Evolutionary conservation across 257 asterid species (phyloP).

Genomic region (Oldenlandia corymbosa): DNA sequence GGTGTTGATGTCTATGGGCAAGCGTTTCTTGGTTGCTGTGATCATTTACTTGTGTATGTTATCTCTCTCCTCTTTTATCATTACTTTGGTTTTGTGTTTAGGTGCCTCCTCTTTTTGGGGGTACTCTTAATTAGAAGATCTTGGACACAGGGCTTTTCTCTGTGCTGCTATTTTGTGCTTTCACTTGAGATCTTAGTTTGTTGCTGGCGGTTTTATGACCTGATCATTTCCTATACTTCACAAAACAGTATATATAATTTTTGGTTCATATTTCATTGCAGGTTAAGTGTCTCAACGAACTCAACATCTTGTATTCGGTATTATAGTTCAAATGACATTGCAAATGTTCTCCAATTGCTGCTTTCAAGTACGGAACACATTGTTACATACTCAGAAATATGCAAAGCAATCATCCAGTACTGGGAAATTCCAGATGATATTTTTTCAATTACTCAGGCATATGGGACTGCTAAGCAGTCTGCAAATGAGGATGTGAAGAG

Average conservation of each 20-base stretch:
- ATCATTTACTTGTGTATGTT: conserved; percentile 82
- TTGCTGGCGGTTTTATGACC: neutral
- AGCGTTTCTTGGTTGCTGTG: conserved; percentile 61
- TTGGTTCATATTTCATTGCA: conserved; percentile 28
- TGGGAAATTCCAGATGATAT: conserved; percentile 47
- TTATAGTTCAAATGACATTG: conserved; percentile 52
- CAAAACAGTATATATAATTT: neutral
- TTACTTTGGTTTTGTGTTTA: conserved; percentile 15
- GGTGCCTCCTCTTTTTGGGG: neutral
- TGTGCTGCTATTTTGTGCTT: neutral
- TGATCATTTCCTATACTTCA: neutral
- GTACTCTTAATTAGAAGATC: neutral
- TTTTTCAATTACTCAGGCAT: conserved; percentile 22
- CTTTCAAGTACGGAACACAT: conserved; percentile 34
- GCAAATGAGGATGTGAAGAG: conserved; percentile 24
- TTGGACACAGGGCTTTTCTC: neutral
- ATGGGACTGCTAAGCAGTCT: conserved; percentile 27
- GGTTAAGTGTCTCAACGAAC: conserved; percentile 41
- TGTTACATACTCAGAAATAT: conserved; percentile 50
- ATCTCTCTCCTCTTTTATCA: conserved; percentile 19
- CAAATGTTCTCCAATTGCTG: conserved; percentile 48
- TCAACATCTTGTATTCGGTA: conserved; percentile 43
- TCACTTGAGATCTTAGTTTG: neutral
- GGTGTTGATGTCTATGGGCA: conserved; percentile 62
- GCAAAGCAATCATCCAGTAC: conserved; percentile 55